Conservation (phyloP, 1,139 yeast genomes). For the Tardiomyces depauwii region DNA sequence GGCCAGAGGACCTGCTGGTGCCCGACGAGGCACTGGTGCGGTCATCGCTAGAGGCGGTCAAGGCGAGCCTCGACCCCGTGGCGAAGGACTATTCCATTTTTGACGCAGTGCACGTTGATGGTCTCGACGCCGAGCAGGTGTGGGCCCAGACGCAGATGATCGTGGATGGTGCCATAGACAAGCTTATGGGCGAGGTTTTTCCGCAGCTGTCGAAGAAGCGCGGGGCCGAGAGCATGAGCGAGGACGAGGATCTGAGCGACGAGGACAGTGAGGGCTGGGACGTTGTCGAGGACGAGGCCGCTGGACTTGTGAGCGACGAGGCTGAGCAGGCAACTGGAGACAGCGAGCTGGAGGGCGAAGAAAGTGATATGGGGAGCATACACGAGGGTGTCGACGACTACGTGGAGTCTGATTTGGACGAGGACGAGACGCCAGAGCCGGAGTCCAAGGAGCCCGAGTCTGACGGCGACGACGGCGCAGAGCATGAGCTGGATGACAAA, state of each 20-base stretch:
- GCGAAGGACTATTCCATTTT: constrained; percentile 54
- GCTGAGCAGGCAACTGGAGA: constrained; percentile 9
- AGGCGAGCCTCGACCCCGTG: constrained; percentile 53
- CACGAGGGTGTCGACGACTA: constrained; percentile 9
- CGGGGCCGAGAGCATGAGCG: constrained; percentile 5
- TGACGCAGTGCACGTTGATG: constrained; percentile 76
- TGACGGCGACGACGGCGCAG: constrained; percentile 32
- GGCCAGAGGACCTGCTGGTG: constrained; percentile 21
- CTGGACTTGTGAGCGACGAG: constrained; percentile 4
- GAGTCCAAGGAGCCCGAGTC: constrained; percentile 13
- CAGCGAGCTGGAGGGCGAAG: constrained; percentile 16
- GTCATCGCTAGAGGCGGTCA: constrained; percentile 33
- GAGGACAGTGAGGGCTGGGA: constrained; percentile 9
- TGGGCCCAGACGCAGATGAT: constrained; percentile 90
- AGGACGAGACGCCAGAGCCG: constrained; percentile 13
- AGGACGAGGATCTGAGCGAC: constrained; percentile 15
- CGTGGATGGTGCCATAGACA: constrained; percentile 55
- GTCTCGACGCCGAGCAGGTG: constrained; percentile 81
- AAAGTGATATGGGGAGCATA: constrained; percentile 12
- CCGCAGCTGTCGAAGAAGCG: constrained; percentile 6
- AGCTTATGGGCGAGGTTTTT: constrained; percentile 28
- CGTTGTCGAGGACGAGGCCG: constrained; percentile 10
- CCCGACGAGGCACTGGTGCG: constrained; percentile 17
- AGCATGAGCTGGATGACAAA: constrained; percentile 67
- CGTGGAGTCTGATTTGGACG: constrained; percentile 10